Evolutionary conservation across 1,139 yeast species (phyloP), one percentile per base, ranked within the genome.

Genomic region (Kodamaea anthophila): DNA sequence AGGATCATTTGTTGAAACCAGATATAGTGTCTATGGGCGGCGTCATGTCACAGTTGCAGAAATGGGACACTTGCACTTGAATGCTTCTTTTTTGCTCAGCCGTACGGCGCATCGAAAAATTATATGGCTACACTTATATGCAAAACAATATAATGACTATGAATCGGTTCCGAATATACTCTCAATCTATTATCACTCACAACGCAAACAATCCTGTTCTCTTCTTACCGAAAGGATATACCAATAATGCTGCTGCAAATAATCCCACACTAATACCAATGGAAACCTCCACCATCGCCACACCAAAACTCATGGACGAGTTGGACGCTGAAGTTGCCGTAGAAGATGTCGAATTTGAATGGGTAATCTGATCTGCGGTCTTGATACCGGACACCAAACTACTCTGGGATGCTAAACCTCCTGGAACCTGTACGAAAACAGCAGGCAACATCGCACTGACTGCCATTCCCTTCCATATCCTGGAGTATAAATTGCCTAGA

Each of bases 371-470:
- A 47, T 87, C 77, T 1, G 97, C 97, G 21, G 74, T 70, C 23
- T 63, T 63, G 12, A 88, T 70, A 32, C 97, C 97, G 0, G 94
- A 71, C 13, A 87, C 67, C 31, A 88, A 68, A 5, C 94, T 73
- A 24, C 93, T 82, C 46, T 86, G 91, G 0, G 94, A 77, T 1
- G 97, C 96, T 34, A 91, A 77, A 47, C 96, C 96, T 2, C 93
- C 78, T 4, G 97, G 97, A 26, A 88, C 97, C 53, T 83, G 94
- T 5, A 87, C 94, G 48, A 88, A 87, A 32, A 88, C 85, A 0
- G 93, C 96, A 0, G 97, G 97, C 35, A 88, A 59, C 94, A 88
- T 88, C 4, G 96, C 94, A 23, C 94, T 80, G 20, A 88, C 94
- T 0, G 97, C 96, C 61, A 88, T 73, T n/a, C 96, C 96, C 49